A percentile compares a stretch with the other conserved stretches of the same genome.
phyloP scores from a whole-genome alignment of 176 grass and related monocot genomes.

The Carex littledalei region DNA sequence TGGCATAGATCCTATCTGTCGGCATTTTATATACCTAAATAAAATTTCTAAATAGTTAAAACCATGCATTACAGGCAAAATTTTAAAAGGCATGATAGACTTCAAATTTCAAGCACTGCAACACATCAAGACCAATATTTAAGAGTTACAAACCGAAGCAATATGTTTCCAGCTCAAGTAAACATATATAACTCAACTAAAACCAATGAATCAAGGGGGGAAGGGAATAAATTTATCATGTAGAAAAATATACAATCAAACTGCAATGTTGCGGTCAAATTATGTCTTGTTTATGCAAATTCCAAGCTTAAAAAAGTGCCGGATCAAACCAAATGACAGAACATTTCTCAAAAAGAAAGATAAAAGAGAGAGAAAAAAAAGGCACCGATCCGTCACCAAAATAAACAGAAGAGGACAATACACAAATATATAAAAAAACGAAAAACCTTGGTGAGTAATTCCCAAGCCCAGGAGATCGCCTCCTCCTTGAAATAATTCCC shows the following conservation, averaged over 20 bases:
- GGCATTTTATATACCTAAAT: constrained; percentile 86
- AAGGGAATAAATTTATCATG: neutral
- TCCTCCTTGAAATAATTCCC: constrained; percentile 93
- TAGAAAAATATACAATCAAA: neutral
- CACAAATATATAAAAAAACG: neutral
- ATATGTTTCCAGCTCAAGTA: neutral
- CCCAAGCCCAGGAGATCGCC: constrained; percentile 91
- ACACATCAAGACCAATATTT: neutral
- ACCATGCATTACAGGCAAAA: neutral
- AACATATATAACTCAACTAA: neutral
- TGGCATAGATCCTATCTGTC: constrained; percentile 78
- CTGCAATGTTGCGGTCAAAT: neutral
- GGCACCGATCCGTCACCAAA: neutral
- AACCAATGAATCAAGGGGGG: neutral
- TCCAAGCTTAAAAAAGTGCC: neutral
- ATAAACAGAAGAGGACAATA: neutral
- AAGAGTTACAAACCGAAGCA: neutral
- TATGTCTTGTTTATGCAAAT: neutral
- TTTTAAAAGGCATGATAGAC: neutral
- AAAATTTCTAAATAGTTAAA: constrained; percentile 2
- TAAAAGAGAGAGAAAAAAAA: too few relatives aligned
- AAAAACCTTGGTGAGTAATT: constrained; percentile 68
- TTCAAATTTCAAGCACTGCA: neutral
- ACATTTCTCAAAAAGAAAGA: neutral
- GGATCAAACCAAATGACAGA: neutral